Evolutionary conservation across 2,329 filamentous ascomycete species (phyloP).

Genomic region (Rosellinia necatrix): DNA sequence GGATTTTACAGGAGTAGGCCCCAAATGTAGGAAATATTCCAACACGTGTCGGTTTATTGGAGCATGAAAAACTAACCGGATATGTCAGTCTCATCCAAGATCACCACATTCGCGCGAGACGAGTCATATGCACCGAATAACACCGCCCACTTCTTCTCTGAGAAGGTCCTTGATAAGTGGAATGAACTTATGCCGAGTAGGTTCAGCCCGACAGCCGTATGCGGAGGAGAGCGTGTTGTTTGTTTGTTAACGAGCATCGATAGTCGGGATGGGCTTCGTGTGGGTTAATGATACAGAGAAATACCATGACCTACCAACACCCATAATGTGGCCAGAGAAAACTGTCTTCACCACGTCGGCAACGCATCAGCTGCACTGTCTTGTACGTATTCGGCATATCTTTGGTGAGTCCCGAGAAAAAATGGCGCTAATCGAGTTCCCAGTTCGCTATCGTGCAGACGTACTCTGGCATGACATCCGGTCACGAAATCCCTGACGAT

Average conservation of each 20-base stretch:
- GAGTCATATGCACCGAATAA: constrained; percentile 46
- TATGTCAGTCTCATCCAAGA: constrained; percentile 43
- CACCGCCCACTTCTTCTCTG: constrained; percentile 45
- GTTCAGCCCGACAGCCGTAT: constrained; percentile 7
- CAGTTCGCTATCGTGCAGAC: constrained; percentile 49
- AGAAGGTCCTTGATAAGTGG: constrained; percentile 45
- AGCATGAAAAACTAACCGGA: not conserved
- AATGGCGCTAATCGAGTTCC: not conserved
- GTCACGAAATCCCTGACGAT: constrained; percentile 47
- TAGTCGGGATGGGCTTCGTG: constrained; percentile 45
- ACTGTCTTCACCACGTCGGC: constrained; percentile 48
- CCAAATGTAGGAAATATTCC: constrained; percentile 37
- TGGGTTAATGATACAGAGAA: constrained; percentile 39
- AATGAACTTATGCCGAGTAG: constrained; percentile 48
- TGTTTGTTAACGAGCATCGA: constrained; percentile 17
- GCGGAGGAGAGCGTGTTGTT: not conserved
- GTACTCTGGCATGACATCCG: constrained; percentile 48
- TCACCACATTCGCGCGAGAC: constrained; percentile 46
- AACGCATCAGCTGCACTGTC: constrained; percentile 49
- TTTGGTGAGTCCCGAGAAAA: too few species aligned
- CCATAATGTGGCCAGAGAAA: constrained; percentile 40
- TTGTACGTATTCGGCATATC: constrained; percentile 35
- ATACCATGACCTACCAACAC: constrained; percentile 40
- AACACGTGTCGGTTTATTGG: not conserved
- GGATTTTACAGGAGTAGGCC: constrained; percentile 44